These are phyloP conservation scores for Citrullus amarus DNA, from an alignment of 306 rosid species.

Conservation along the genomic window DNA sequence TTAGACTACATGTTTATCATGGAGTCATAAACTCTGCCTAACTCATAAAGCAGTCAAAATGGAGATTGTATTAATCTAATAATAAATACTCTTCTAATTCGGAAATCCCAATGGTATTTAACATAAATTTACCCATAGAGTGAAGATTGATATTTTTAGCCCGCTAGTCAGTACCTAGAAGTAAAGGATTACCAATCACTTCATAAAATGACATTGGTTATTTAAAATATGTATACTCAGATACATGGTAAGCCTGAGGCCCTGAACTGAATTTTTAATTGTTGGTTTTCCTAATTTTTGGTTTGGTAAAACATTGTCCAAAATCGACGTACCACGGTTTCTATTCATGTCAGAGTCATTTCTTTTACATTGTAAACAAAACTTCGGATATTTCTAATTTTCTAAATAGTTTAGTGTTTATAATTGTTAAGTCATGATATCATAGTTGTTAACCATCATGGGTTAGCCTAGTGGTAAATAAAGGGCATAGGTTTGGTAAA, in stretches of 20 bases:
- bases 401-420: background rate
- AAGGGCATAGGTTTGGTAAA: too few species aligned
- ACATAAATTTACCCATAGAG: background rate
- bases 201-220: background rate
- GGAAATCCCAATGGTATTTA: background rate
- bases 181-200: background rate
- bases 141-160: background rate
- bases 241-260: background rate
- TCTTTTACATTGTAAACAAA: background rate
- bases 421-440: background rate
- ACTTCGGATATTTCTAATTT: background rate
- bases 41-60: background rate
- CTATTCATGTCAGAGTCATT: background rate
- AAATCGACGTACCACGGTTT: background rate
- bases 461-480: too few species aligned
- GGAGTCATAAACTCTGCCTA: background rate
- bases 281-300: background rate
- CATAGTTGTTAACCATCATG: too few species aligned
- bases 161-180: background rate
- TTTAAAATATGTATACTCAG: background rate
- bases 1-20: background rate
- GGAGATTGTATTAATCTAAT: background rate
- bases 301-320: background rate
- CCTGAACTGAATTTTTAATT: background rate
- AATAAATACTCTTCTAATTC: background rate